These are phyloP conservation scores for Leishmania major DNA, from an alignment of 208 protist species.

Conservation along the genomic window DNA sequence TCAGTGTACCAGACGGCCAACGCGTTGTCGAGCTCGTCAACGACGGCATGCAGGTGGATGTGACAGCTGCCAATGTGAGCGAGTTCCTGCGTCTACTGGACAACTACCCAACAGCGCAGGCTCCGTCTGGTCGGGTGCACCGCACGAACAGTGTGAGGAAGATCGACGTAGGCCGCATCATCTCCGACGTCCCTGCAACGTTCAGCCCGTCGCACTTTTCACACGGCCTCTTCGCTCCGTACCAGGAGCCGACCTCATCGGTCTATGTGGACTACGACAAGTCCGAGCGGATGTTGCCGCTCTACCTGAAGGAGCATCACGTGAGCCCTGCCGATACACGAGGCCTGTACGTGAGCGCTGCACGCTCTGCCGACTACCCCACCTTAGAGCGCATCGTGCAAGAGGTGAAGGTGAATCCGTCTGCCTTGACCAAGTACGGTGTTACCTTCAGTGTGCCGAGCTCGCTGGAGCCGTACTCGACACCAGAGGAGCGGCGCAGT, in stretches of 20 bases:
- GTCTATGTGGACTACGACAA: conserved; percentile 82
- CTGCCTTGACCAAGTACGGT: conserved; percentile 52
- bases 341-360: conserved; percentile 41
- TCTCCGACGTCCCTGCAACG: conserved; percentile 44
- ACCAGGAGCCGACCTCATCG: conserved; percentile 45
- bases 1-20: conserved; percentile 64
- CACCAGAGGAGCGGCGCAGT: conserved; percentile 33
- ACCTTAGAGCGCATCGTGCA: conserved; percentile 50
- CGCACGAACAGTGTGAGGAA: conserved; percentile 68
- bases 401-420: conserved; percentile 41
- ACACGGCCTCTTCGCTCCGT: conserved; percentile 75
- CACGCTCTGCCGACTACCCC: conserved; percentile 44
- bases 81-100: conserved; percentile 77
- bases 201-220: conserved; percentile 85
- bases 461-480: conserved; percentile 36
- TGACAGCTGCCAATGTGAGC: conserved; percentile 63
- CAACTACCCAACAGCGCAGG: conserved; percentile 18
- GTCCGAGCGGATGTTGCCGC: conserved; percentile 60
- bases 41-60: conserved; percentile 70
- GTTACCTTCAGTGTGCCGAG: conserved; percentile 74
- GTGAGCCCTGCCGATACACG: conserved; percentile 18
- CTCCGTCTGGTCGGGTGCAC: conserved; percentile 41
- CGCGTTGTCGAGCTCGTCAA: conserved; percentile 71
- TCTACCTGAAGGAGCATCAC: conserved; percentile 47
- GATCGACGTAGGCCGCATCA: conserved; percentile 44